Percentiles rank a stretch among this genome's conserved stretches.
Conservation (phyloP, 2,329 filamentous ascomycete genomes). For the Penicillium sp. region DNA sequence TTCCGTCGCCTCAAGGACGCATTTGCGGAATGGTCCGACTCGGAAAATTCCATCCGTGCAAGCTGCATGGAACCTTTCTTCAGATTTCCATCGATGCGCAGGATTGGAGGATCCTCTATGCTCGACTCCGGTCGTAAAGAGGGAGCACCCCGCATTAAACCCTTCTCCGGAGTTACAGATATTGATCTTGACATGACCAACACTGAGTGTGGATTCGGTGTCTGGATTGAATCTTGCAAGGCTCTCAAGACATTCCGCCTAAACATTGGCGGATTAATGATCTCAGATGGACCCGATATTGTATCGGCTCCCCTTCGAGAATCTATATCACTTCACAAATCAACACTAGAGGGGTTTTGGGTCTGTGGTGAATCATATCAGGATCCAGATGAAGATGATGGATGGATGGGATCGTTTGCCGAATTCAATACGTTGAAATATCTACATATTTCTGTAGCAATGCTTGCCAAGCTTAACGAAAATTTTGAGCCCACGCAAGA, state of each 20-base stretch:
- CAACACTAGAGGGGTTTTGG: background rate
- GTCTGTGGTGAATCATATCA: background rate
- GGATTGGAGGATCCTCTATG: background rate
- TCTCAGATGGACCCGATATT: background rate
- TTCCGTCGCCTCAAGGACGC: background rate
- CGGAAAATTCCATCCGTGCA: background rate
- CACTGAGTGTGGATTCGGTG: background rate
- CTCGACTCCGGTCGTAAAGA: background rate
- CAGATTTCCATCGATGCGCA: background rate
- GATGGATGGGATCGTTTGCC: background rate
- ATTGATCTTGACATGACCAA: background rate
- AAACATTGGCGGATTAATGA: background rate
- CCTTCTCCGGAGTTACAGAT: background rate
- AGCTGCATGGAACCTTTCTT: conserved; percentile 2
- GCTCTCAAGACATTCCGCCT: background rate
- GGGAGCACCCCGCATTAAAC: background rate
- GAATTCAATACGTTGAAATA: background rate
- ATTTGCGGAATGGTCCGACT: background rate
- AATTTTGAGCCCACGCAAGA: background rate
- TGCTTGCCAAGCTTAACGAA: background rate
- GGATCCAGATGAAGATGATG: background rate
- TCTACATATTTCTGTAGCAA: background rate
- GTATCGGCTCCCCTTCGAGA: background rate
- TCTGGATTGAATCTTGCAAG: conserved; percentile 1
- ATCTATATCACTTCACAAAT: background rate